Base-by-base conservation (phyloP, 1,284 basidiomycete genomes). In the Tylopilus sp. region DNA sequence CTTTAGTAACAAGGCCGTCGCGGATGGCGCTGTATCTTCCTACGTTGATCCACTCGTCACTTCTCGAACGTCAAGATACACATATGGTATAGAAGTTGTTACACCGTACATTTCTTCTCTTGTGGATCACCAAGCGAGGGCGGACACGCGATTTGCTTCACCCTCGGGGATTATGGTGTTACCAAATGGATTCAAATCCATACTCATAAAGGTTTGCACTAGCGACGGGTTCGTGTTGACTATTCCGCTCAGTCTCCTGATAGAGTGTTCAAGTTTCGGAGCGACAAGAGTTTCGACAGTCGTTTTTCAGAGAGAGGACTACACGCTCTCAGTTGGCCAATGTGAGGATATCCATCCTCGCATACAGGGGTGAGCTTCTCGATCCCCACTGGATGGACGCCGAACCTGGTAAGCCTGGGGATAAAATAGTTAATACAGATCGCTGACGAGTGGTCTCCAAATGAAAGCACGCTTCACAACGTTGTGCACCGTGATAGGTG, bases 1-100 rank as follows among this genome's bases (percentile, higher is more conserved):
- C 18, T 44, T 18, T 31, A 79, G 77, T 15, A 78, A 76, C 49
- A 81, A 81, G 56, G 77, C 76, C 1, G 78, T 79, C 7, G 48
- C 48, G 12, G 44, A 49, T 35, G 48, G 48, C 4, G 48, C 48
- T 1, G 48, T 49, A 4, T 49, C 37, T 2, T 49, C 44, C 19
- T 48, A 49, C 9, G 7, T 48, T 11, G 26, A 28, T 10, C 48
- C 44, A 1, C 19, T 48, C 4, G 48, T 48, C 16, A 40, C 19
- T 2, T 39, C 37, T 6, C 31, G 48, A 16, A 18, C 46, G 10
- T 10, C 77, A 2, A 73, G 64, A 53, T 59, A 63, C 35, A 67
- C 72, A 0, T 77, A 77, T 36, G 77, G 78, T 1, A 51, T 63
- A 0, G 48, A 58, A 15, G 63, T 61, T 30, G 1, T 23, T 10